phyloP scores from a whole-genome alignment of 768 basidiomycete species.

The Termitomyces sp. region DNA sequence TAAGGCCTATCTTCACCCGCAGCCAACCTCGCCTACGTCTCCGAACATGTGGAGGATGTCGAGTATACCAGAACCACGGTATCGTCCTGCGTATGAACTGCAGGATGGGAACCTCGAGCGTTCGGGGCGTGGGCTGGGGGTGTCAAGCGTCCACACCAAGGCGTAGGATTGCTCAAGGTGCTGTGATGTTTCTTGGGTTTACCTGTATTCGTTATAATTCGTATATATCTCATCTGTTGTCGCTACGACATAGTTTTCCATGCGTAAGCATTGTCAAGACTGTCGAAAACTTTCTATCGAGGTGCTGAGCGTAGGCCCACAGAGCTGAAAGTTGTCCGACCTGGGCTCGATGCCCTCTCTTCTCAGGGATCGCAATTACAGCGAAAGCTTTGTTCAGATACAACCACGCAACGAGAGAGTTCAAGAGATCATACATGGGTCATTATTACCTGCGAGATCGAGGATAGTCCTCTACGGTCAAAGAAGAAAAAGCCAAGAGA shows the following conservation, averaged over 20 bases:
- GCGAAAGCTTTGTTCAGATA: no score
- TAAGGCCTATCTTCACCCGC: slow-evolving; percentile 1
- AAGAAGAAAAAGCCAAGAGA: no score
- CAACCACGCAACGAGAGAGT: no score
- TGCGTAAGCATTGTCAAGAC: no score
- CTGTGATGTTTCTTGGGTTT: background rate
- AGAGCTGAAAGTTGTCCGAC: no score
- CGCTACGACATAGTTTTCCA: background rate
- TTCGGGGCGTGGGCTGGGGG: slow-evolving; percentile 47
- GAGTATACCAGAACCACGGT: slow-evolving; percentile 30
- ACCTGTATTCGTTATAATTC: background rate
- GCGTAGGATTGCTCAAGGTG: background rate
- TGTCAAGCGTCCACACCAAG: background rate
- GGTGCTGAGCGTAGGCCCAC: no score
- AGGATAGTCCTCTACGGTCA: no score
- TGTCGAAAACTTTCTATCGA: no score
- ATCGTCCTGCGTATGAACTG: slow-evolving; percentile 80
- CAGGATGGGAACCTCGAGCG: slow-evolving; percentile 71
- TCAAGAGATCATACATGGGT: no score
- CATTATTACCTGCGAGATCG: no score
- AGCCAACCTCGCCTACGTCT: background rate
- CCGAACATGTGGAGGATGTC: slow-evolving; percentile 9
- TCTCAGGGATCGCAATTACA: no score
- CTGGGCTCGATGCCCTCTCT: no score
- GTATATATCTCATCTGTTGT: background rate